Base-by-base conservation (phyloP, 345 rosid genomes). In the Citropsis articulata region DNA sequence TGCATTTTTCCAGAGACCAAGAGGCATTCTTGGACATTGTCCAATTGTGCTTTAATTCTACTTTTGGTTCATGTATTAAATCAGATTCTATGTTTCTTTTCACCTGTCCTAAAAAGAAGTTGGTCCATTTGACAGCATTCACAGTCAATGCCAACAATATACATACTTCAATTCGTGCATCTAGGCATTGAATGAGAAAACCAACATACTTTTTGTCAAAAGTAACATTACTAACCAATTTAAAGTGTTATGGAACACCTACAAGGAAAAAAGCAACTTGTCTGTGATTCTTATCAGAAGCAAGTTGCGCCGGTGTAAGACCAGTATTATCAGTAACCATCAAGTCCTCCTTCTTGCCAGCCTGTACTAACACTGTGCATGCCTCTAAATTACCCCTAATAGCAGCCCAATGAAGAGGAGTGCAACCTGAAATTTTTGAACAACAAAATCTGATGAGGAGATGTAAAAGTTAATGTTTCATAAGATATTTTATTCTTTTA, bases 251-350 rank as follows among this genome's bases (percentile, higher is more conserved):
- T 80, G 78, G 82, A 81, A 81, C 87, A 92, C 98, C 82, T 90
- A 97, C 99, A 84, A 97, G 98, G 87, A 96, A 94, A 90, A 90
- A 92, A 50, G 97, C 97, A 87, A 96, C 98, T 94, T 96, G 98
- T 92, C 95, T 88, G 86, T 96, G 99, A 78, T 86, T 93, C 85
- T 93, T 96, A 76, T 96, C 97, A 67, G 98, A 87, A 84, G 99
- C 99, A 85, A 96, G 99, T 80, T 96, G 99, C 22, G 98, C 98
- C 4, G 99, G 99, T 66, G 98, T 96, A 81, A 94, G 95, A 78
- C 98, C 99, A 22, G 91, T 86, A 80, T 94, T 89, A 84, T 96
- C 98, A 59, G 97, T 90, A 81, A 94, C 90, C 81, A 90, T 84
- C 81, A 96, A 85, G 87, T 94, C 98, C 76, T 94, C 99, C 84